Evolutionary conservation across 768 basidiomycete genomes (phyloP), one percentile per base, ranked within the genome.

Genomic region (Daedaleopsis nitida): DNA sequence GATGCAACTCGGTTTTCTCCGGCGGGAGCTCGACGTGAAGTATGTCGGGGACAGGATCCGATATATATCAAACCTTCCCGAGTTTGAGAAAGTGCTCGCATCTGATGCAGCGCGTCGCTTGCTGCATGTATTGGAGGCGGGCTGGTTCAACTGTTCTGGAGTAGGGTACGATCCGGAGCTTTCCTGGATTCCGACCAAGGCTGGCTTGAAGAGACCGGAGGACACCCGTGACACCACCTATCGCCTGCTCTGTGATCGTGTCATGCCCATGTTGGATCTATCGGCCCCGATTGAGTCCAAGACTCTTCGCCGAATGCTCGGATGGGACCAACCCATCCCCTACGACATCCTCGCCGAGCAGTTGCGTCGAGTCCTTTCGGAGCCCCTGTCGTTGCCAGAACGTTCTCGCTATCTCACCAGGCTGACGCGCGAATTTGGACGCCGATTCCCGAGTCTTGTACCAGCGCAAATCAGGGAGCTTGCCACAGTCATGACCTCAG

Each of bases 251-350:
- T 81, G 79, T 57, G 78, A 82, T 56, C 63, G 72, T 37, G 78
- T 82, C 3, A 65, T 82, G 35, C 63, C 72, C 1, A 65, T 74
- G 1, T 66, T 81, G 17, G 58, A 59, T 21, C 9, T 48, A 72
- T 61, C 8, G 23, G 45, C 17, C 55, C 38, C 48, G 6, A n/a
- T 52, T 16, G 34, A 23, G n/a, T 53, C 52, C n/a, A n/a, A 24
- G 10, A 35, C 54, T 5, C 32, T 62, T 19, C 56, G 56, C 12
- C n/a, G 11, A 8, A 39, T 42, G 3, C 68, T 83, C 34, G 72
- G 74, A 1, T 84, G 83, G 82, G 70, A 78, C 57, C 54, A 73
- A 34, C 73, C 73, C 0, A 51, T 82, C 35, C 48, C 74, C 13
- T 17, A 58, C 2, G 55, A 58, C 21, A 38, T 55, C 16, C 27